phyloP scores from a whole-genome alignment of 495 filamentous ascomycete species.

The Diplogelasinospora grovesii region DNA sequence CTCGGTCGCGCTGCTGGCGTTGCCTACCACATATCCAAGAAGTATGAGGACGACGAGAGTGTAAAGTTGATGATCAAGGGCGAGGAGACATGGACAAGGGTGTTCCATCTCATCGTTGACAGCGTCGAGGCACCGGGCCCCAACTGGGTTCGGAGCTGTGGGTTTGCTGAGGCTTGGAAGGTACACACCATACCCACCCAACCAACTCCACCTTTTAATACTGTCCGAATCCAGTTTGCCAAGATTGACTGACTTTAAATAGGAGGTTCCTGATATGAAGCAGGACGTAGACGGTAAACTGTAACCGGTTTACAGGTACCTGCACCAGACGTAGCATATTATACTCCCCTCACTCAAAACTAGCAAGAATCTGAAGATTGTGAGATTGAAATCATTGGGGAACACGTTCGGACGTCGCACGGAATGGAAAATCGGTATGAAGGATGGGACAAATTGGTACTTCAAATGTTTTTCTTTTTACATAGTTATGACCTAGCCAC shows the following conservation, averaged over 20 bases:
- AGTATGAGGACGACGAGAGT: constrained; percentile 35
- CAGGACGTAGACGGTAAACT: no score
- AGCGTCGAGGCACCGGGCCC: constrained; percentile 39
- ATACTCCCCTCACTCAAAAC: constrained; percentile 7
- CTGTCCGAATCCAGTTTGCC: no score
- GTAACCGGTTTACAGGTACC: no score
- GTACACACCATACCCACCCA: no score
- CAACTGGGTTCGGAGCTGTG: constrained; percentile 49
- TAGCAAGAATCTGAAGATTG: not conserved
- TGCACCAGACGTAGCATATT: no score
- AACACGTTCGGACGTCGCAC: not conserved
- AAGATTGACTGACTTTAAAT: no score
- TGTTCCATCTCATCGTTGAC: constrained; percentile 60
- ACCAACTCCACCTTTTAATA: no score
- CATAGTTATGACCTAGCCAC: no score
- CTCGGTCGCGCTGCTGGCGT: constrained; percentile 58
- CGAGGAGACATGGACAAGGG: constrained; percentile 60
- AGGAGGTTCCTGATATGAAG: no score
- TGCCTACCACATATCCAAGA: constrained; percentile 21
- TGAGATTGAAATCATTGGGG: no score
- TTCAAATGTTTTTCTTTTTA: no score
- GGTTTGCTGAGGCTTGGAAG: constrained; percentile 55
- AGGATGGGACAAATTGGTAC: no score
- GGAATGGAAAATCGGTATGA: not conserved
- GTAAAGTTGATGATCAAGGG: constrained; percentile 55